phyloP scores from a whole-genome alignment of 306 rosid genomes.

The Pterocarpus macrocarpus region DNA sequence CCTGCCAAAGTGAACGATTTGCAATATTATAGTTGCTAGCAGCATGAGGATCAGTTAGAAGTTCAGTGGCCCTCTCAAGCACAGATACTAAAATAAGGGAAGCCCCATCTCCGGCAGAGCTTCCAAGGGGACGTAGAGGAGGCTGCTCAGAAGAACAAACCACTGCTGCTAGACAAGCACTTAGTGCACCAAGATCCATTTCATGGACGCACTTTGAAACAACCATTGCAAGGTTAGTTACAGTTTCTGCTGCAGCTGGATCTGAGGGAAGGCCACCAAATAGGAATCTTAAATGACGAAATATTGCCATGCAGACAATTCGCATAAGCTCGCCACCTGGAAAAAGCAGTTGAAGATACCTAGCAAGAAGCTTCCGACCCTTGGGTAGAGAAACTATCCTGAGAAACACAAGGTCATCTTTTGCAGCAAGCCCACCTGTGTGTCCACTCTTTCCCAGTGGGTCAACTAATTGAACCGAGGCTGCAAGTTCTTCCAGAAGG shows the following conservation, averaged over 20 bases:
- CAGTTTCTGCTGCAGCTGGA: conserved; percentile 69
- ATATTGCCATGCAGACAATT: conserved; percentile 93
- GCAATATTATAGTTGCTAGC: conserved; percentile 73
- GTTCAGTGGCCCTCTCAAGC: conserved; percentile 94
- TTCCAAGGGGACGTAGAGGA: conserved; percentile 94
- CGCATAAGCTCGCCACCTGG: conserved; percentile 88
- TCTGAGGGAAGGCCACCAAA: conserved; percentile 86
- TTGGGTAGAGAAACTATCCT: conserved; percentile 86
- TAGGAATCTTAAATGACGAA: conserved; percentile 85
- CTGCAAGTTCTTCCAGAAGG: conserved; percentile 80
- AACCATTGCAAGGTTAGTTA: conserved; percentile 71
- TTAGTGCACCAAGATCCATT: conserved; percentile 94
- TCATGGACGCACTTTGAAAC: conserved; percentile 68
- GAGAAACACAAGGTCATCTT: conserved; percentile 87
- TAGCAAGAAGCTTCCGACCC: conserved; percentile 85
- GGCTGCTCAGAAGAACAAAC: conserved; percentile 92
- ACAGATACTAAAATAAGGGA: conserved; percentile 80
- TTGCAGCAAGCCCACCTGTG: conserved; percentile 71
- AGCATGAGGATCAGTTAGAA: conserved; percentile 81
- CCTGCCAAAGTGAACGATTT: conserved; percentile 92
- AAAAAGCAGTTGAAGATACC: conserved; percentile 73
- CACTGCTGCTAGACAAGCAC: conserved; percentile 95
- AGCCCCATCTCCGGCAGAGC: conserved; percentile 92
- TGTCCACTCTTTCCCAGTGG: conserved; percentile 83
- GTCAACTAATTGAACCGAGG: conserved; percentile 90